Evolutionary conservation across 805 yeast species (phyloP).

Genomic region (Wickerhamiella parazyma): DNA sequence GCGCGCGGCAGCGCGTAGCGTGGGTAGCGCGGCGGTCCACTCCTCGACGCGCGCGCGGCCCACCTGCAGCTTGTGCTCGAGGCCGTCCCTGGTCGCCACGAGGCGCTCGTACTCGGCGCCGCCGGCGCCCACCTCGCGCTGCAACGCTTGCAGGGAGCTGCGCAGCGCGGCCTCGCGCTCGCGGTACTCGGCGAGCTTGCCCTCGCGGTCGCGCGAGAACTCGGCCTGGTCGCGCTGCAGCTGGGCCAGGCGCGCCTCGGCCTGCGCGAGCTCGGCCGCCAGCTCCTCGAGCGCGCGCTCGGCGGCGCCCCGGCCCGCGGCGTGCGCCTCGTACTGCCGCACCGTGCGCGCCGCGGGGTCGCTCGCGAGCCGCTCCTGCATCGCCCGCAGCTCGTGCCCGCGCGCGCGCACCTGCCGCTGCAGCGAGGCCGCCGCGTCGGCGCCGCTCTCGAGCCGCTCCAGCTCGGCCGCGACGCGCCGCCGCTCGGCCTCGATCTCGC

Average conservation of each 20-base stretch:
- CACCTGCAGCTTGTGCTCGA: slow-evolving; percentile 6
- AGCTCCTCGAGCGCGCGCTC: not conserved
- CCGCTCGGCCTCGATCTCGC: not conserved
- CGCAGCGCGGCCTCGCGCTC: slow-evolving; percentile 25
- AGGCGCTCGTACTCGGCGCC: slow-evolving; percentile 5
- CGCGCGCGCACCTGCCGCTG: not conserved
- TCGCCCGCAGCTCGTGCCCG: not conserved
- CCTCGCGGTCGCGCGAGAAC: slow-evolving; percentile 63
- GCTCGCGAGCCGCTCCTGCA: not conserved
- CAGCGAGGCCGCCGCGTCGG: not conserved
- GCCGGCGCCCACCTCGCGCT: slow-evolving; percentile 3
- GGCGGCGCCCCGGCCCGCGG: slow-evolving; percentile 1
- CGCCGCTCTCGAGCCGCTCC: not conserved
- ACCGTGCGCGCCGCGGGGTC: slow-evolving; percentile 5
- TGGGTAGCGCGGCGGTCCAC: not conserved
- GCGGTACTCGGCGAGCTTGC: slow-evolving; percentile 49
- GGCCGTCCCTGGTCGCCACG: not conserved
- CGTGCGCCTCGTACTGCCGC: not conserved
- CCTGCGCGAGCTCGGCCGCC: slow-evolving; percentile 11
- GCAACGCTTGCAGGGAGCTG: slow-evolving; percentile 3
- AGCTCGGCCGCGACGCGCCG: not conserved
- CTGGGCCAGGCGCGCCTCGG: slow-evolving; percentile 33
- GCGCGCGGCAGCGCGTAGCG: not conserved
- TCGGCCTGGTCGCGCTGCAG: slow-evolving; percentile 73
- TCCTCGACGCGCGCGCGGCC: slow-evolving; percentile 8